Evolutionary conservation across 2,329 filamentous ascomycete species (phyloP), one percentile per base, ranked within the genome.

Genomic region (Hymenoscyphus albidus): DNA sequence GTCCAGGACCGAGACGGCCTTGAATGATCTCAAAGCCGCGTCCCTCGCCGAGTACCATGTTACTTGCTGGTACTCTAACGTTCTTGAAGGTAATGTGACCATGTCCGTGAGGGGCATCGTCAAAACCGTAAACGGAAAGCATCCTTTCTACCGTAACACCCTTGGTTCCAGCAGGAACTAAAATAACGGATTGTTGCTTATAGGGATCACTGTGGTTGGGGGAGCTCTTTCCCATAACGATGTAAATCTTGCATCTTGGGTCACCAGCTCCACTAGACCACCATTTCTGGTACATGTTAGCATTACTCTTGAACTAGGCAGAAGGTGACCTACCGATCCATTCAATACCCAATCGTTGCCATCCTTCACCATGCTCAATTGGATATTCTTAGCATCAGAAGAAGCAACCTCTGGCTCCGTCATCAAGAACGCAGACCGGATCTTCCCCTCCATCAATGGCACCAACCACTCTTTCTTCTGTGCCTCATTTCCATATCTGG

Each of bases 21-120:
- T 99, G 95, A 75, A 99, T 97, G 75, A 99, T 97, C 79, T 99
- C 95, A 77, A 99, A 99, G 22, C 95, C 95, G 68, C 92, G 88
- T 69, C 95, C 95, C 77, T 95, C 92, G 66, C 95, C 94, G 3
- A 99, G 88, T 12, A 98, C 90, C 74, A 99, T 89, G 80, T 91
- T 95, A 73, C 82, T 81, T 39, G 83, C 87, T 7, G 94, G 94
- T 0, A 99, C 91, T 65, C 94, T 90, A 68, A 98, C 95, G 76
- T 98, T 90, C 65, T 88, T 83, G 80, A 99, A 98, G 42, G 82
- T 85, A 75, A 99, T 87, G 78, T 99, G 94, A 56, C 93, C 95
- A 80, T 99, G 95, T 63, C 95, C 95, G 77, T 99, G 95, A 2
- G 95, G 95, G n/a, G 95, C 95, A 73, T 99, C 95, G 77, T 98